Base-by-base conservation (phyloP, 2,329 filamentous ascomycete genomes). In the Alternaria dauci region DNA sequence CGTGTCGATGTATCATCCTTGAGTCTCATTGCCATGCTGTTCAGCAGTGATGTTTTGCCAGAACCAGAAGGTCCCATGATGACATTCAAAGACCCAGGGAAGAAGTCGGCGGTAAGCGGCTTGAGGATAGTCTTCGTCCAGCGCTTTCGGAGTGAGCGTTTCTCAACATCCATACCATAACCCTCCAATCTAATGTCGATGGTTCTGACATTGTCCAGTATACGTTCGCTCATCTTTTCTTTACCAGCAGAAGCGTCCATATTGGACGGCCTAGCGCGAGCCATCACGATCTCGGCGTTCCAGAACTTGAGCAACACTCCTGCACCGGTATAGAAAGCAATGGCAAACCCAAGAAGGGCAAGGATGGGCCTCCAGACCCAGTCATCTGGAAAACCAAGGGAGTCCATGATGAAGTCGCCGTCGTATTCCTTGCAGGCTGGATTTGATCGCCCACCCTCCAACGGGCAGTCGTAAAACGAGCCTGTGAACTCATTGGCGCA, bases 31-130 rank as follows among this genome's bases (percentile, higher is more conserved):
- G 91, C 89, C 85, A 94, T 90, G 1, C 88, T 84, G 71, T 92
- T 93, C 11, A 93, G 81, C 0, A 93, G 80, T 0, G 89, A 91
- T 0, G 90, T 93, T 75, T 94, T 94, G 1, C 91, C 91, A 46
- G 87, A 90, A 0, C 91, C 91, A 0, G 90, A 92, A 0, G 91
- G 91, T 0, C 91, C 91, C 90, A 93, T 93, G 65, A 94, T 91
- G 25, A 93, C 85, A 63, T 93, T 93, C 14, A 94, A 73, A 14
- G 85, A 81, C 0, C 90, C 90, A 0, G 91, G 86, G 47, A 87
- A 83, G 66, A 94, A 93, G 0, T 85, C 87, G 0, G 89, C 82
- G 1, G 84, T 88, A 12, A 93, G 83, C 0, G 89, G 89, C 55
- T 89, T 84, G 14, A 94, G 79, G 11, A 94, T 93, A 0, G 76